Conservation (phyloP, 768 basidiomycete genomes). For the Kwoniella dejecticola region DNA sequence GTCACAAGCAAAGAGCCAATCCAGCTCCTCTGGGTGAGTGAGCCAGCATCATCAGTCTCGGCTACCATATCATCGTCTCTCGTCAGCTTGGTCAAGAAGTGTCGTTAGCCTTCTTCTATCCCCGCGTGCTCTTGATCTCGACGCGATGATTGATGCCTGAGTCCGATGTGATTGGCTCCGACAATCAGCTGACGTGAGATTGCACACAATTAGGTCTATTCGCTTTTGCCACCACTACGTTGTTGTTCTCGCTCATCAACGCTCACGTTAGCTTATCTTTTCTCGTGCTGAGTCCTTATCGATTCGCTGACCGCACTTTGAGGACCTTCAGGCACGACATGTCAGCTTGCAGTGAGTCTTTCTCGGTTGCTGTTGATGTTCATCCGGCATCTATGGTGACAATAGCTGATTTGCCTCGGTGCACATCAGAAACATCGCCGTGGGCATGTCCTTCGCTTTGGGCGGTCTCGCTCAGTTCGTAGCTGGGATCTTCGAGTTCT, state of each 20-base stretch:
- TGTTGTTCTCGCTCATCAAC: slow-evolving; percentile 19
- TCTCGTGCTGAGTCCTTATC: neutral
- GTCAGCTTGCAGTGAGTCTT: slow-evolving; percentile 8
- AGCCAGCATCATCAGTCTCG: neutral
- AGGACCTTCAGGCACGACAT: slow-evolving; percentile 7
- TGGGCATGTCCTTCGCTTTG: slow-evolving; percentile 18
- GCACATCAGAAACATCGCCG: slow-evolving; percentile 13
- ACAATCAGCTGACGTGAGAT: slow-evolving; percentile 7
- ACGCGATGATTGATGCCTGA: too few relatives aligned
- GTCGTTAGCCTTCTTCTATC: too few relatives aligned
- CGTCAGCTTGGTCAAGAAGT: too few relatives aligned
- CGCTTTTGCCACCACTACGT: slow-evolving; percentile 15
- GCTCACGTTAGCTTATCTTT: neutral
- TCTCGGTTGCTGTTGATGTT: too few relatives aligned
- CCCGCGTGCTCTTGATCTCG: too few relatives aligned
- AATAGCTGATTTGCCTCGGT: neutral
- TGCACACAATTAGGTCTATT: slow-evolving; percentile 5
- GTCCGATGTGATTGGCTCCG: neutral
- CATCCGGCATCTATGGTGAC: too few relatives aligned
- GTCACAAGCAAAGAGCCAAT: slow-evolving; percentile 2
- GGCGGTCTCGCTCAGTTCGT: slow-evolving; percentile 20
- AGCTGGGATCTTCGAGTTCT: slow-evolving; percentile 22
- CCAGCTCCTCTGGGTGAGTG: slow-evolving; percentile 16
- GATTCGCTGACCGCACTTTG: neutral
- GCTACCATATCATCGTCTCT: too few relatives aligned